phyloP scores from a whole-genome alignment of 305 asterid species.

The Solanum hybrid region DNA sequence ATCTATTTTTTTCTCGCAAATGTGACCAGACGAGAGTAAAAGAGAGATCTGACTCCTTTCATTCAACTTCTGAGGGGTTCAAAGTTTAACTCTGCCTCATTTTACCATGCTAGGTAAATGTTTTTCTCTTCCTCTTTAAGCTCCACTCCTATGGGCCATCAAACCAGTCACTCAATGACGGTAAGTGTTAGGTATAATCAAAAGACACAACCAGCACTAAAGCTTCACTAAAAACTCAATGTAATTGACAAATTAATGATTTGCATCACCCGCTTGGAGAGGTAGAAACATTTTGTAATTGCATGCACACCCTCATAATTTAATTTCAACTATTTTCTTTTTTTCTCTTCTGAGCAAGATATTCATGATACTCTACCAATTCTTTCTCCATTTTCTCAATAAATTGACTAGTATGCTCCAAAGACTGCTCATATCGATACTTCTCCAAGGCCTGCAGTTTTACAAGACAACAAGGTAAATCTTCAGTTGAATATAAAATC shows the following conservation, averaged over 20 bases:
- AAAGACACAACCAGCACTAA: background rate
- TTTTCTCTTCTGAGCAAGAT: conserved; percentile 45
- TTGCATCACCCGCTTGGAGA: background rate
- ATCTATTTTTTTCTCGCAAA: background rate
- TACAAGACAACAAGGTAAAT: background rate
- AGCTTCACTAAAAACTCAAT: background rate
- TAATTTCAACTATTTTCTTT: conserved; percentile 10
- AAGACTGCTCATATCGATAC: conserved; percentile 61
- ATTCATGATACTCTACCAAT: conserved; percentile 61
- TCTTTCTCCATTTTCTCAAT: conserved; percentile 85
- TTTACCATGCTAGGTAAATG: background rate
- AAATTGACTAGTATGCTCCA: conserved; percentile 82
- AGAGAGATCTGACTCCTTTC: background rate
- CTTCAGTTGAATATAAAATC: background rate
- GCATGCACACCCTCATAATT: background rate
- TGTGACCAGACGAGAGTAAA: background rate
- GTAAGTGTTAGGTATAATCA: background rate
- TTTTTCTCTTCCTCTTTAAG: background rate
- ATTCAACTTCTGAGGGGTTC: background rate
- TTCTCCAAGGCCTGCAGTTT: conserved; percentile 68
- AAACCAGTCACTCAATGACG: background rate
- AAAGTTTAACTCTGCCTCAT: background rate
- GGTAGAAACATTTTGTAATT: background rate
- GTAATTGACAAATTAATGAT: background rate
- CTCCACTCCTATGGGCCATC: background rate